phyloP scores from a whole-genome alignment of 1,139 yeast genomes.

The Zhuliangozyma parablackwelliae region DNA sequence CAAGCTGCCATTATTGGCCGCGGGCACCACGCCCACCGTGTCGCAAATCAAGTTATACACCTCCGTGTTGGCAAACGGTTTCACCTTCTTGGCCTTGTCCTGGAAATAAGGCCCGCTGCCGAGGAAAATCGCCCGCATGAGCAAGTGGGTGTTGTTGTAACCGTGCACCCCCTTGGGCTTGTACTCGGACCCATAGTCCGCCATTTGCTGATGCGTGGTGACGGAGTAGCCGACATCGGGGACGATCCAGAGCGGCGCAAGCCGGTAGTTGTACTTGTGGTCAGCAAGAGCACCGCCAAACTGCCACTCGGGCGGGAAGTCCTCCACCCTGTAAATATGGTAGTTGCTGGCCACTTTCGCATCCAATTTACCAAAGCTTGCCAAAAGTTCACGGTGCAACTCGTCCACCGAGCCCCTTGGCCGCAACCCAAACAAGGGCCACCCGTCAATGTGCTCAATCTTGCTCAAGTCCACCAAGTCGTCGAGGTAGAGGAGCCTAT shows the following conservation, averaged over 20 bases:
- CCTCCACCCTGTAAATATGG: conserved; percentile 51
- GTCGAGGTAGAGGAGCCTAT: conserved; percentile 62
- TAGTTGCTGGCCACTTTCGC: conserved; percentile 14
- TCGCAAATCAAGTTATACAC: conserved; percentile 75
- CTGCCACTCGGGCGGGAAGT: conserved; percentile 60
- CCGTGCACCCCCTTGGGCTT: conserved; percentile 80
- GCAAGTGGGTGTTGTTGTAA: conserved; percentile 66
- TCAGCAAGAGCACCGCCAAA: conserved; percentile 51
- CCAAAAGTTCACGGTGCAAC: conserved; percentile 15
- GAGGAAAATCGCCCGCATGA: conserved; percentile 80
- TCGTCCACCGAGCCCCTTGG: conserved; percentile 38
- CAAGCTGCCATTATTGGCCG: conserved; percentile 57
- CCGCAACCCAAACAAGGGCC: conserved; percentile 82
- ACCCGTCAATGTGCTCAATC: conserved; percentile 71
- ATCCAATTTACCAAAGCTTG: conserved; percentile 21
- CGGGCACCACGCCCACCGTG: conserved; percentile 52
- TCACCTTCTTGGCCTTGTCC: conserved; percentile 28
- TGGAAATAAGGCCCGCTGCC: conserved; percentile 78
- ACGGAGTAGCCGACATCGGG: conserved; percentile 80
- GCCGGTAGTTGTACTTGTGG: conserved; percentile 49
- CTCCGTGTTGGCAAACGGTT: conserved; percentile 70
- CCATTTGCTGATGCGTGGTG: conserved; percentile 59
- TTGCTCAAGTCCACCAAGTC: conserved; percentile 54
- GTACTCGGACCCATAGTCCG: conserved; percentile 45
- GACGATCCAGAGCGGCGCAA: conserved; percentile 82